Evolutionary conservation across 164 flowering plant genomes (phyloP), one percentile per base, ranked within the genome.

Genomic region (Nymphaea colorata): DNA sequence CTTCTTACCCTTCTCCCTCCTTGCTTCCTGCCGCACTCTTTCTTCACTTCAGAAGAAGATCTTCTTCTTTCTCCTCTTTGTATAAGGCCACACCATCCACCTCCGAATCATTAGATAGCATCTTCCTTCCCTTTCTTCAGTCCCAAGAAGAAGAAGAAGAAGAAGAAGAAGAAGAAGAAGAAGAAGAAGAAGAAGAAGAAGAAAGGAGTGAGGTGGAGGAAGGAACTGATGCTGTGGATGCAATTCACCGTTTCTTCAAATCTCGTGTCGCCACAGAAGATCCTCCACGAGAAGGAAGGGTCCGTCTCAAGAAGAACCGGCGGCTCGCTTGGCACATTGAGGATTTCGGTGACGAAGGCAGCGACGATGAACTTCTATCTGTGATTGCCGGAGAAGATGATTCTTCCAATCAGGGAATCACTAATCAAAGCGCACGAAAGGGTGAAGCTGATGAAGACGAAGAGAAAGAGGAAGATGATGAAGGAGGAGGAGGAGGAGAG

Each of bases 311-410:
- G 68, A 78, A 74, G 70, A 87, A 85, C 68, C 89, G 96, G 62
- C 83, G 86, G 59, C 70, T 88, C 14, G 76, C 84, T 3, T 88
- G 96, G 95, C 90, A 66, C 53, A 79, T 88, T 5, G 85, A 87
- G 14, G 69, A 72, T 17, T 4, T 70, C 10, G 67, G 69, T 42
- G 12, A 59, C 4, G 62, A 67, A 6, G 66, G 68, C 67, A 44
- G 17, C 3, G 76, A 71, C 62, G 4, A 51, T 15, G 57, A 51
- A 15, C 57, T 51, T 51, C 57, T 51, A 5, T 51, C 57, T 51
- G 57, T 15, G 57, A 51, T 5, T 51, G 8, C 57, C 10, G 16
- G 16, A 17, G 64, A 4, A 2, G 8, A 61, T 2, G 64, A 61
- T 3, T 10, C 36, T 17, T 41, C 17, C 3, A 17, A 4, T 12